phyloP scores from a whole-genome alignment of 108 stramenopile species.

The Pseudonitzschia multiseries region DNA sequence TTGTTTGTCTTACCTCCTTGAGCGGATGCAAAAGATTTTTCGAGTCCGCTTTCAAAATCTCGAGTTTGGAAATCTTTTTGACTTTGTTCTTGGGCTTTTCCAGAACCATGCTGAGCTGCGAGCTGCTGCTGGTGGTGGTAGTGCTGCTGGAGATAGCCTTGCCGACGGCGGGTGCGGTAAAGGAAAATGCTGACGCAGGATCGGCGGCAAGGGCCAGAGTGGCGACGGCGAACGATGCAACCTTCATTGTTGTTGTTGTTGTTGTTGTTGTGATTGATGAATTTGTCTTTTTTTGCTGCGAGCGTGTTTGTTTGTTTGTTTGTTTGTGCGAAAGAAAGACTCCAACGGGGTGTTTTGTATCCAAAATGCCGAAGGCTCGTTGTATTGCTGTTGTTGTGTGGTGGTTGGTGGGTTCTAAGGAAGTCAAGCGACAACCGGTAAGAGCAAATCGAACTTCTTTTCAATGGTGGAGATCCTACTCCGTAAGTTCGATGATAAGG shows the following conservation, averaged over 20 bases:
- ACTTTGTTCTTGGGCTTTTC: conserved; percentile 52
- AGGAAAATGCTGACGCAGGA: conserved; percentile 8
- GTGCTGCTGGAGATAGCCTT: not conserved
- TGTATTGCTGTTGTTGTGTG: not conserved
- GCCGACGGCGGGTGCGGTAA: not conserved
- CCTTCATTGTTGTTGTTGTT: conserved; percentile 20
- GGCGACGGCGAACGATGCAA: conserved; percentile 17
- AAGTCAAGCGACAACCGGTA: conserved; percentile 4
- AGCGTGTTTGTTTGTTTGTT: too few species aligned
- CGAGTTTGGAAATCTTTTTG: conserved; percentile 80
- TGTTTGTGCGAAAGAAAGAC: not conserved
- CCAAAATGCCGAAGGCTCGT: not conserved
- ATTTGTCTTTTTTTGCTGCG: too few species aligned
- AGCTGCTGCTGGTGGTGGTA: not conserved
- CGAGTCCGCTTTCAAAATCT: conserved; percentile 68
- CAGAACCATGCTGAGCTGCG: conserved; percentile 59
- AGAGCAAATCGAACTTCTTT: not conserved
- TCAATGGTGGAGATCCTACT: conserved; percentile 1
- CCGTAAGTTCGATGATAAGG: conserved; percentile 9
- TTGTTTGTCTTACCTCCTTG: conserved; percentile 43
- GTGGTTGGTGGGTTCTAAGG: not conserved
- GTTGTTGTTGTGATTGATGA: not conserved
- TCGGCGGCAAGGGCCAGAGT: conserved; percentile 13
- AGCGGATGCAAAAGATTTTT: conserved; percentile 72
- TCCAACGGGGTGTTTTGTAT: not conserved